Evolutionary conservation across 2,329 filamentous ascomycete species (phyloP).

Genomic region (Pseudogymnoascus pannorum): DNA sequence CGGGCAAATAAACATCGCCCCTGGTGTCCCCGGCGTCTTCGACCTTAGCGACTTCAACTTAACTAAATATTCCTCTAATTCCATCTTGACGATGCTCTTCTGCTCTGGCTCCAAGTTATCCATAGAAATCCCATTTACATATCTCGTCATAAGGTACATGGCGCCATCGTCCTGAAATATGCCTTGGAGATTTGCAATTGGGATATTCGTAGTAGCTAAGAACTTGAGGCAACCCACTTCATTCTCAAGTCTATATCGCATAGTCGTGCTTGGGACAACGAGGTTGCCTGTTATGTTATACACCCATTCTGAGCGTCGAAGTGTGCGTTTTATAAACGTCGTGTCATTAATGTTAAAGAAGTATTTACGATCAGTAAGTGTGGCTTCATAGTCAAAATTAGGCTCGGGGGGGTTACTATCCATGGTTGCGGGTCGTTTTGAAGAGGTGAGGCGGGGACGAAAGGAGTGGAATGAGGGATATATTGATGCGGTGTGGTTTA

Average conservation of each 20-base stretch:
- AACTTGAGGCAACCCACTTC: slow-evolving; percentile 11
- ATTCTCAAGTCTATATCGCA: slow-evolving; percentile 10
- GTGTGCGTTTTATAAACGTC: slow-evolving; percentile 17
- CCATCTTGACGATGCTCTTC: slow-evolving; percentile 11
- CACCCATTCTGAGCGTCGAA: slow-evolving; percentile 19
- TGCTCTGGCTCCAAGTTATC: not conserved
- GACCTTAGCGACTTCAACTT: slow-evolving; percentile 12
- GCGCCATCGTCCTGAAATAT: slow-evolving; percentile 14
- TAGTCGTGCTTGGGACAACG: slow-evolving; percentile 2
- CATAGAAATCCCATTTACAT: slow-evolving; percentile 13
- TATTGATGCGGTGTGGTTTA: not conserved
- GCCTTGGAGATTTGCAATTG: slow-evolving; percentile 11
- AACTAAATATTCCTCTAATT: slow-evolving; percentile 12
- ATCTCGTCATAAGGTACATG: slow-evolving; percentile 11
- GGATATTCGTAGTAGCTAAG: slow-evolving; percentile 12
- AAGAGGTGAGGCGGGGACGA: not conserved
- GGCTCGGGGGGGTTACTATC: not conserved
- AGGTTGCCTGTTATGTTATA: not conserved
- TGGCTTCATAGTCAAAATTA: not conserved
- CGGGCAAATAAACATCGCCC: not conserved
- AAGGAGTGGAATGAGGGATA: not conserved
- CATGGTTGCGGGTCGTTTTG: not conserved
- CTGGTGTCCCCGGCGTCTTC: slow-evolving; percentile 10
- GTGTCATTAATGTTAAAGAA: slow-evolving; percentile 13
- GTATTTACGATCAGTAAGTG: slow-evolving; percentile 19